phyloP scores from a whole-genome alignment of 371 early-diverging fungal genomes.

The Actinomucor elegans region DNA sequence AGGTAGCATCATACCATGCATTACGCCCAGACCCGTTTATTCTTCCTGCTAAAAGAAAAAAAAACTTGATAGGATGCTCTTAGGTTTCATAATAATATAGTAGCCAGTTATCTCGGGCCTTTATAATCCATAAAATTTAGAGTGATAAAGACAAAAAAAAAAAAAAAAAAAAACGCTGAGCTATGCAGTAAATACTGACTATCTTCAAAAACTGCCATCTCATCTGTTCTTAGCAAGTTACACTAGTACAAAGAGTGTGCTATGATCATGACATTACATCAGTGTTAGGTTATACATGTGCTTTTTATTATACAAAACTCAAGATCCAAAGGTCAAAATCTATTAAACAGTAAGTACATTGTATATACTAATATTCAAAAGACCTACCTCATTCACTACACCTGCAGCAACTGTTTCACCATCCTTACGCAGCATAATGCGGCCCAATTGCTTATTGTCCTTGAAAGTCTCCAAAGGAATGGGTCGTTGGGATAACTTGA shows the following conservation, averaged over 20 bases:
- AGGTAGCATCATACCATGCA: no score
- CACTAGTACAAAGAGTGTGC: neutral
- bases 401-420: constrained; percentile 93
- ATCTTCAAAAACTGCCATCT: no score
- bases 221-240: no score
- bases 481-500: constrained; percentile 64
- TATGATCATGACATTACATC: constrained; percentile 1
- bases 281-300: neutral
- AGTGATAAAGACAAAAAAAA: no score
- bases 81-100: no score
- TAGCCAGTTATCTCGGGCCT: no score
- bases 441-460: constrained; percentile 84
- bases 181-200: no score
- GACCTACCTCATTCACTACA: constrained; percentile 65
- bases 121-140: no score
- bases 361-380: neutral
- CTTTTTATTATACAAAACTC: neutral
- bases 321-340: constrained; percentile 52
- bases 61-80: no score
- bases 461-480: constrained; percentile 86
- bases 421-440: constrained; percentile 85
- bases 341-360: constrained; percentile 10
- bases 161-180: no score
- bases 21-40: no score
- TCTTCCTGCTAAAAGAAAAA: no score